phyloP scores from a whole-genome alignment of 1,284 basidiomycete species.

The Exobasidium cylindrosporum region DNA sequence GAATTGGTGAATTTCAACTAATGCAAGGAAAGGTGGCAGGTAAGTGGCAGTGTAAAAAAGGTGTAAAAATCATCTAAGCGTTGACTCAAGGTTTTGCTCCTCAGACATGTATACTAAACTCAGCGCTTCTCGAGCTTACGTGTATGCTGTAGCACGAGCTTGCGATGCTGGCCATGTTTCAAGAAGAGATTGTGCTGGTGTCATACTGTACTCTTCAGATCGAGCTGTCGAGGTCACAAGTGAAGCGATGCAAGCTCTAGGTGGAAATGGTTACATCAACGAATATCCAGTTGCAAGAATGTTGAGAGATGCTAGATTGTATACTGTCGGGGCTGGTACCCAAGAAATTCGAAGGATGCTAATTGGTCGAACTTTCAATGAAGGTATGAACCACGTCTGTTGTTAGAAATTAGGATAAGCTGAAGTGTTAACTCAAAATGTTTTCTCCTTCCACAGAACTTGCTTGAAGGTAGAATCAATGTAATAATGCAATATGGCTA shows the following conservation, averaged over 20 bases:
- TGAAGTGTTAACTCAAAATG: no score
- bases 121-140: slow-evolving; percentile 81
- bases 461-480: slow-evolving; percentile 12
- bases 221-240: slow-evolving; percentile 35
- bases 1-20: slow-evolving; percentile 86
- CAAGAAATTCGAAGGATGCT: slow-evolving; percentile 49
- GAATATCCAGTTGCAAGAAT: slow-evolving; percentile 37
- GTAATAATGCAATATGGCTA: no score
- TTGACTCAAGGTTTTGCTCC: slow-evolving; percentile 12
- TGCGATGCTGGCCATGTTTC: slow-evolving; percentile 35
- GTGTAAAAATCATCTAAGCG: no score
- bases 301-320: slow-evolving; percentile 40
- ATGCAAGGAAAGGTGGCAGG: slow-evolving; percentile 75
- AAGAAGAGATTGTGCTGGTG: slow-evolving; percentile 59
- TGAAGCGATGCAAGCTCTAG: slow-evolving; percentile 43
- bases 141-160: slow-evolving; percentile 70
- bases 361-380: slow-evolving; percentile 40
- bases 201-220: slow-evolving; percentile 39
- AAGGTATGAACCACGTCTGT: no score
- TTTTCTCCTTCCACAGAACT: no score
- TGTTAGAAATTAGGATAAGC: no score
- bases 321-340: slow-evolving; percentile 46
- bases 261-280: slow-evolving; percentile 41
- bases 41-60: no score
- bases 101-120: slow-evolving; percentile 91